Conservation (phyloP, 352 stramenopile genomes). For the Phytophthora pisi region DNA sequence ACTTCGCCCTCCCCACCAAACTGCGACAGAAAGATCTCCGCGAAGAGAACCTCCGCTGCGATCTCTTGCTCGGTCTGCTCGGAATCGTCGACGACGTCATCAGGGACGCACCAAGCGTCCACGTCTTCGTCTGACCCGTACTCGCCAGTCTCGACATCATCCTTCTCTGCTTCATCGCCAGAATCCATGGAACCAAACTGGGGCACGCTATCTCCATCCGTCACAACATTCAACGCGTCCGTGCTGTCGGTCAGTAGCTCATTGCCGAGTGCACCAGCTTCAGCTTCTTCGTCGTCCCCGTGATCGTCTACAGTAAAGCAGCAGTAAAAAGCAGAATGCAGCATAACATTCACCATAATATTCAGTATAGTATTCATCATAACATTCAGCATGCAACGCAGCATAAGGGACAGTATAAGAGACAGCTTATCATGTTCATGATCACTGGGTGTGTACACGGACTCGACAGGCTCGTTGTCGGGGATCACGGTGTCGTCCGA, state of each 20-base stretch:
- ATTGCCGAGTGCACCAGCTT: too few relatives aligned
- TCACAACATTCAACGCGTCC: conserved; percentile 7
- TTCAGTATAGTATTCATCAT: conserved; percentile 13
- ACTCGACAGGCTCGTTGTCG: not conserved
- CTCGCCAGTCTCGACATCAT: not conserved
- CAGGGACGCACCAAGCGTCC: too few relatives aligned
- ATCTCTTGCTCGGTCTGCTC: too few relatives aligned
- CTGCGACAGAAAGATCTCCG: conserved; percentile 6
- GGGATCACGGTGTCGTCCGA: not conserved
- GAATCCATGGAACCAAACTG: conserved; percentile 17
- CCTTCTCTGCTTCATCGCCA: conserved; percentile 18
- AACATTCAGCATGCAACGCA: conserved; percentile 17
- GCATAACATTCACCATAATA: conserved; percentile 14
- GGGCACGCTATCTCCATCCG: not conserved
- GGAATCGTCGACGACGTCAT: too few relatives aligned
- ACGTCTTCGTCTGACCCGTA: too few relatives aligned
- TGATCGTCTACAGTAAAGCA: too few relatives aligned
- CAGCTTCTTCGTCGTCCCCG: too few relatives aligned
- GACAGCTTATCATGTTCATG: conserved; percentile 1
- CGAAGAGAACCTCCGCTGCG: conserved; percentile 7
- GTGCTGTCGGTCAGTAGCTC: not conserved
- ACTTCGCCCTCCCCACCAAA: conserved; percentile 19
- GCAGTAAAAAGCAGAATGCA: too few relatives aligned
- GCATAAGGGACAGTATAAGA: conserved; percentile 9
- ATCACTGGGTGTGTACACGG: not conserved